These are phyloP conservation scores for Solanum ossicruentum DNA, from an alignment of 257 asterid genomes.

Conservation along the genomic window DNA sequence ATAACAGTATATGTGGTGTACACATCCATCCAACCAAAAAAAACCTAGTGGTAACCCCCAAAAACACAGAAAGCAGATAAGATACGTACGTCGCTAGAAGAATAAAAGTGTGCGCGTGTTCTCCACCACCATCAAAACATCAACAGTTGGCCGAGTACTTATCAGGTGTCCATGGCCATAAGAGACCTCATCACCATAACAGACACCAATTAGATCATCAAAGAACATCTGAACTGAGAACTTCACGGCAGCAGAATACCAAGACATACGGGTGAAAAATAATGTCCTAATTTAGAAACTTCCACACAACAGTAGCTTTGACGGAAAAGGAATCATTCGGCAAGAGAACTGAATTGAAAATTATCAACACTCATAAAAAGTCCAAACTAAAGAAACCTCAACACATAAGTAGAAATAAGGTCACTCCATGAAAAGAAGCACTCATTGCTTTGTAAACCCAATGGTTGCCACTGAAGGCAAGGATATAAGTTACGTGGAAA, in stretches of 20 bases:
- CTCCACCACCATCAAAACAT: background rate
- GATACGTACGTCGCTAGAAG: background rate
- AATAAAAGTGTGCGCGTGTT: background rate
- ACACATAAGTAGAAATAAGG: background rate
- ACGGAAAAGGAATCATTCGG: background rate
- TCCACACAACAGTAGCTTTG: background rate
- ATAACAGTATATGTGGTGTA: no score
- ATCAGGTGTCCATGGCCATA: background rate
- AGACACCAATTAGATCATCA: no score
- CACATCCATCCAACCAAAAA: background rate
- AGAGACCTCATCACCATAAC: background rate
- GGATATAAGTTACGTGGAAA: background rate
- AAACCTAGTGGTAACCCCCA: no score
- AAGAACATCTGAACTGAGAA: no score
- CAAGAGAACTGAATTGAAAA: no score
- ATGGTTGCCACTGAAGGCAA: background rate
- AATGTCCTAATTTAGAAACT: background rate
- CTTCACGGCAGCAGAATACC: no score
- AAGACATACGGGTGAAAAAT: background rate
- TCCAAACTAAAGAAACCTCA: background rate
- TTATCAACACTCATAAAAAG: background rate
- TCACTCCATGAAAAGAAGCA: background rate
- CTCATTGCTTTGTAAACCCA: background rate
- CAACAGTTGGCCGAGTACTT: background rate
- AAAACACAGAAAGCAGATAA: background rate